A percentile compares a stretch with the other conserved stretches of the same genome.
These are phyloP conservation scores for Dendrobium chrysotoxum DNA, from an alignment of 106 monocot genomes.

Conservation along the genomic window DNA sequence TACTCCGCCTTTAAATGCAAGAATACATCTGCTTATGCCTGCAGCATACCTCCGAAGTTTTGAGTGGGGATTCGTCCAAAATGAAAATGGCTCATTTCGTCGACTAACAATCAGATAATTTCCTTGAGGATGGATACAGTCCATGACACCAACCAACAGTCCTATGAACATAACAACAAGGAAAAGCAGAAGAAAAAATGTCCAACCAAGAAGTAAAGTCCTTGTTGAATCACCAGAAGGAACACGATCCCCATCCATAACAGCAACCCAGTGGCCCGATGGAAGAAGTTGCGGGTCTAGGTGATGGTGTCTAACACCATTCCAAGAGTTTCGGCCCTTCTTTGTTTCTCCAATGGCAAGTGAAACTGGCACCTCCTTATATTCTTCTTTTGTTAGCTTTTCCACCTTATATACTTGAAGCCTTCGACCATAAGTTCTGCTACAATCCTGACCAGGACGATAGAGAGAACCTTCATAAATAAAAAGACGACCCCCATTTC, in stretches of 20 bases:
- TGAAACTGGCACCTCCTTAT: constrained; percentile 28
- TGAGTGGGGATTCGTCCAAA: constrained; percentile 13
- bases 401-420: constrained; percentile 31
- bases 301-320: constrained; percentile 46
- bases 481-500: constrained; percentile 51
- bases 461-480: constrained; percentile 35
- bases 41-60: constrained; percentile 22
- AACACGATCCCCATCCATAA: constrained; percentile 61
- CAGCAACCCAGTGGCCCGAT: constrained; percentile 48
- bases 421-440: constrained; percentile 39
- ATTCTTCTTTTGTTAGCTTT: constrained; percentile 33
- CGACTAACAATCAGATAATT: constrained; percentile 14
- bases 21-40: constrained; percentile 14
- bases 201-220: constrained; percentile 32
- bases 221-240: constrained; percentile 42
- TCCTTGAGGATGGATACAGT: constrained; percentile 11
- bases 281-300: constrained; percentile 37
- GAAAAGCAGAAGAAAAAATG: constrained; percentile 14
- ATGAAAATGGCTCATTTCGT: constrained; percentile 18
- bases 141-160: constrained; percentile 25
- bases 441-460: constrained; percentile 45
- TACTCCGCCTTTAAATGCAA: constrained; percentile 14
- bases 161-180: constrained; percentile 20
- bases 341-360: constrained; percentile 25
- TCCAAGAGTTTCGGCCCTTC: constrained; percentile 53